These are phyloP conservation scores for Pichia sp. DNA, from an alignment of 1,139 yeast species.

Conservation along the genomic window DNA sequence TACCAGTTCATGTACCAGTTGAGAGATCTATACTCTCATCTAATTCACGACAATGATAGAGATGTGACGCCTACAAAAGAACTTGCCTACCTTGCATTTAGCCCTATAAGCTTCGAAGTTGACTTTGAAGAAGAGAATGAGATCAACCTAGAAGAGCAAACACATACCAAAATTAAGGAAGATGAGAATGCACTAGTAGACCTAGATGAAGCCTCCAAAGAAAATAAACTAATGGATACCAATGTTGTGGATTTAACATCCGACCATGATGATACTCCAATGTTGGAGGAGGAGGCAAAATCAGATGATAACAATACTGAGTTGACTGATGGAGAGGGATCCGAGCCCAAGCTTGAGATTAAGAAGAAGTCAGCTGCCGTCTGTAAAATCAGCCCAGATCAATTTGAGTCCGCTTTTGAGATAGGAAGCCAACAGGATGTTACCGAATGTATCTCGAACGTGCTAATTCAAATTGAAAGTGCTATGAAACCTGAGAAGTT, in stretches of 20 bases:
- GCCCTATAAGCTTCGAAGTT: slow-evolving; percentile 64
- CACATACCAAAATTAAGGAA: background rate
- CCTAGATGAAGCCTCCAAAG: background rate
- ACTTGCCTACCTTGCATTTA: slow-evolving; percentile 80
- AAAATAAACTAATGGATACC: background rate
- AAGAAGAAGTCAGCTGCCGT: slow-evolving; percentile 9
- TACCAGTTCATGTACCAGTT: slow-evolving; percentile 73
- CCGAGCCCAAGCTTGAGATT: no score
- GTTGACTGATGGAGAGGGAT: background rate
- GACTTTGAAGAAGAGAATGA: slow-evolving; percentile 36
- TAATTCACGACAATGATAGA: slow-evolving; percentile 55
- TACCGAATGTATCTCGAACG: slow-evolving; percentile 94
- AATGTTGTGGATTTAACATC: background rate
- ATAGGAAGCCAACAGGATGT: slow-evolving; percentile 95
- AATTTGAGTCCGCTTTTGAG: slow-evolving; percentile 36
- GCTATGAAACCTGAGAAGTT: slow-evolving; percentile 63
- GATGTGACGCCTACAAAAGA: slow-evolving; percentile 80
- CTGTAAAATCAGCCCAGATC: slow-evolving; percentile 16
- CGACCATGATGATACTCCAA: slow-evolving; percentile 2
- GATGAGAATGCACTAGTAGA: background rate
- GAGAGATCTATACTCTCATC: slow-evolving; percentile 57
- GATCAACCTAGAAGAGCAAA: background rate
- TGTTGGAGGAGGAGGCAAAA: slow-evolving; percentile 4
- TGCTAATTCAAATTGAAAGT: slow-evolving; percentile 87
- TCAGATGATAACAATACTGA: background rate